Evolutionary conservation across 768 basidiomycete species (phyloP), one percentile per base, ranked within the genome.

Genomic region (Jaapia argillacea): DNA sequence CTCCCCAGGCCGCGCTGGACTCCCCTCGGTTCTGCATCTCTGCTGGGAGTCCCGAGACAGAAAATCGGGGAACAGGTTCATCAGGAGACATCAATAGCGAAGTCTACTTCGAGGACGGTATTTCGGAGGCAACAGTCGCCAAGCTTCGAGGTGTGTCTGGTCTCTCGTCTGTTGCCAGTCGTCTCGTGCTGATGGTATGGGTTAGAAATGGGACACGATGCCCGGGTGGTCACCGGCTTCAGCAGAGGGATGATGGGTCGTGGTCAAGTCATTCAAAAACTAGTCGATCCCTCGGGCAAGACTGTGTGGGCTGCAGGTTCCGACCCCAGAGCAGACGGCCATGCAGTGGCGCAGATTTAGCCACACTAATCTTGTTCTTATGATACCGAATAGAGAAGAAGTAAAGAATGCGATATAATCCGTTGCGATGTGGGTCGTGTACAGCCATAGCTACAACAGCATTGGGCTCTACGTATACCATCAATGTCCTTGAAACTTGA

Each of bases 1-100:
- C 81, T 2, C 74, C 80, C 0, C 96, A 99, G 63, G 79, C 87
- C 3, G 87, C 92, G 12, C 75, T 99, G 27, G 94, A 97, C 61
- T 85, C 91, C 0, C 94, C 93, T 6, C 79, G 94, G 12, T 96
- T 98, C 67, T 98, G 93, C 58, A 97, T 98, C 45, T 92, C 90
- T 12, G 77, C 89, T 14, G 86, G 85, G 21, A 72, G 71, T 44
- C 84, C 87, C 1, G 79, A 84, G 48, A 55, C 72, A 2, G 67
- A 74, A 35, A 67, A 63, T 20, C 63, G 64, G 25, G 59, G 67
- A 24, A 61, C 66, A 6, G 68, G 68, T 6, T 59, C 63, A 21
- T 79, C 79, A 0, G 80, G 81, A 3, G 79, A 85, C 56, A 71
- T 61, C 36, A 87, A 88, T 55, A 84, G 85, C 49, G 82, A 85